These are phyloP conservation scores for Asterella californica DNA, from an alignment of 225 moss, liverwort and hornwort species.

Conservation along the genomic window DNA sequence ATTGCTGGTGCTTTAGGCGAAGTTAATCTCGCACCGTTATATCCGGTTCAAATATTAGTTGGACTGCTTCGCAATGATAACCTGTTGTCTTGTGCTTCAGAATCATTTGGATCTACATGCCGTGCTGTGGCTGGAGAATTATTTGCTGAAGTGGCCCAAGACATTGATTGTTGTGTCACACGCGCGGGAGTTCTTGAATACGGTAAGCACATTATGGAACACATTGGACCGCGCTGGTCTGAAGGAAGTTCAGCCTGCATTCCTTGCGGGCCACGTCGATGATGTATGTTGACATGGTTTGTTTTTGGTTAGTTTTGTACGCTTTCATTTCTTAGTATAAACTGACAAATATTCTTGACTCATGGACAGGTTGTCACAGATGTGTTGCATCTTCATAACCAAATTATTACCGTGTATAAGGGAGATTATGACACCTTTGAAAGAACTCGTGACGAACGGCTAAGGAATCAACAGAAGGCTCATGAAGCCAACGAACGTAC, in stretches of 20 bases:
- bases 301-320: not conserved
- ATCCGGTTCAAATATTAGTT: not conserved
- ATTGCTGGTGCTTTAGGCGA: not conserved
- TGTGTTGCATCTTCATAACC: constrained; percentile 79
- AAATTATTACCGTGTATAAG: constrained; percentile 87
- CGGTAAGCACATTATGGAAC: constrained; percentile 43
- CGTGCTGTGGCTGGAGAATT: constrained; percentile 93
- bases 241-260: not conserved
- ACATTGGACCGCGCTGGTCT: not conserved
- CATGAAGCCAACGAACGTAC: constrained; percentile 96
- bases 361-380: constrained; percentile 86
- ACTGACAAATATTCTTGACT: not conserved
- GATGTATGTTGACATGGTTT: not conserved
- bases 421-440: constrained; percentile 98
- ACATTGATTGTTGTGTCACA: constrained; percentile 96
- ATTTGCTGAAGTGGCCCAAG: constrained; percentile 94
- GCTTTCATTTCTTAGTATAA: no score
- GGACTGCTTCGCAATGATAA: not conserved
- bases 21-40: not conserved
- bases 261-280: not conserved
- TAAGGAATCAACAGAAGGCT: constrained; percentile 94
- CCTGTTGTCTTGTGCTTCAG: constrained; percentile 31
- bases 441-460: constrained; percentile 88
- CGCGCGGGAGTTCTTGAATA: constrained; percentile 92
- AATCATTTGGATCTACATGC: constrained; percentile 99